Evolutionary conservation across 148 eudicot species (phyloP).

Genomic region (Nepenthes gracilis): DNA sequence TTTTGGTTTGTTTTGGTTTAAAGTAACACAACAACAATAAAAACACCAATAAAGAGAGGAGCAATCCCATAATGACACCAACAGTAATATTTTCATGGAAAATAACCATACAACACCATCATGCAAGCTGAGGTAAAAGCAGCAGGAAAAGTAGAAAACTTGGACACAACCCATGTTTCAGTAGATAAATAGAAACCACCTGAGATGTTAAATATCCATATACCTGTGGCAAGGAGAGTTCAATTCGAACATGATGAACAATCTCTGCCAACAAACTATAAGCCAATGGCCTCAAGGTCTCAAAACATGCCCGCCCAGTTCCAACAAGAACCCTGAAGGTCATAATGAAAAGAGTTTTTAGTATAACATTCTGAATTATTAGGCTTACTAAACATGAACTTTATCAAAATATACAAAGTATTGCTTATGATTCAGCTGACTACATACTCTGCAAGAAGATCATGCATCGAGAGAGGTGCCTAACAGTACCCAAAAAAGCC

Average conservation of each 20-base stretch:
- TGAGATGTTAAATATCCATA: not conserved
- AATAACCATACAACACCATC: not conserved
- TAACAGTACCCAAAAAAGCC: too few relatives aligned
- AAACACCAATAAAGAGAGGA: too few relatives aligned
- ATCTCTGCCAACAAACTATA: constrained; percentile 94
- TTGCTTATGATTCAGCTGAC: too few relatives aligned
- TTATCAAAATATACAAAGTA: too few relatives aligned
- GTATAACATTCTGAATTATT: not conserved
- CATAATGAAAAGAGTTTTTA: constrained; percentile 1
- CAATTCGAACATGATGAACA: constrained; percentile 93
- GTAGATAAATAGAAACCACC: not conserved
- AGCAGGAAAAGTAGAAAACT: not conserved
- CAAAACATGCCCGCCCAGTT: constrained; percentile 94
- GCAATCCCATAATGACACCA: too few relatives aligned
- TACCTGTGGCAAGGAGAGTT: constrained; percentile 86
- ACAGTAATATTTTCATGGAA: too few relatives aligned
- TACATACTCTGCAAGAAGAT: too few relatives aligned
- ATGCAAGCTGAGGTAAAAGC: not conserved
- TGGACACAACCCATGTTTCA: too few relatives aligned
- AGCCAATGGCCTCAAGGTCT: constrained; percentile 88
- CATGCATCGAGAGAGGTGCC: too few relatives aligned
- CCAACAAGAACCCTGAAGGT: constrained; percentile 85
- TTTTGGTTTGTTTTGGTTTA: too few relatives aligned
- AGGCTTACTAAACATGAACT: too few relatives aligned
- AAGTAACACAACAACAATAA: too few relatives aligned